A percentile compares a stretch with the other conserved stretches of the same genome.
These are phyloP conservation scores for Eucalyptus cloeziana DNA, from an alignment of 345 rosid species.

Conservation along the genomic window DNA sequence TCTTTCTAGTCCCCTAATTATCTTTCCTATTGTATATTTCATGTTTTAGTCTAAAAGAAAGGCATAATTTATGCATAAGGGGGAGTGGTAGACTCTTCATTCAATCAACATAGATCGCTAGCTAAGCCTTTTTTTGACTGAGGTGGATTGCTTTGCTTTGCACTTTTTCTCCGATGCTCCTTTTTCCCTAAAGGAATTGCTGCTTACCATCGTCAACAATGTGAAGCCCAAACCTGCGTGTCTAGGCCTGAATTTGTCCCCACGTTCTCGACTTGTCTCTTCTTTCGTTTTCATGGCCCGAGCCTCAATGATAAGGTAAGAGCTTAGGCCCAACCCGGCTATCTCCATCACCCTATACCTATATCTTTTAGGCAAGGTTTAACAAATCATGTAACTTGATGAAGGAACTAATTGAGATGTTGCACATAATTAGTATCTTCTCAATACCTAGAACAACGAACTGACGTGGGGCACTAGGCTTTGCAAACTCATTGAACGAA, in stretches of 20 bases:
- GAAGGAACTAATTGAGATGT: too few species aligned
- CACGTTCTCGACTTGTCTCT: not conserved
- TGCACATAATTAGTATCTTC: too few species aligned
- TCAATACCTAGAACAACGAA: not conserved
- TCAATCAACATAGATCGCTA: not conserved
- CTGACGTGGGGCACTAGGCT: not conserved
- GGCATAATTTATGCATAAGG: not conserved
- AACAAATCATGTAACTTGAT: too few species aligned
- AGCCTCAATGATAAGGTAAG: not conserved
- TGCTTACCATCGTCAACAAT: not conserved
- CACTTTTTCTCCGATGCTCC: not conserved
- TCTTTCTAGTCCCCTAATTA: too few species aligned
- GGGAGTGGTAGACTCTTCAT: not conserved
- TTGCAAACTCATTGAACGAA: not conserved
- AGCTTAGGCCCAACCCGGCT: not conserved
- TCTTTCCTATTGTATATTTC: not conserved
- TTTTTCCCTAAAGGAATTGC: not conserved
- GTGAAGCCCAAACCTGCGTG: not conserved
- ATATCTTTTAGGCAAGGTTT: not conserved
- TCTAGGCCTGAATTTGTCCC: not conserved
- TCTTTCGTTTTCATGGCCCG: not conserved
- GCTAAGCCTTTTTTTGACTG: not conserved
- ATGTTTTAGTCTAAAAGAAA: rapidly evolving
- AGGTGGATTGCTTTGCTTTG: not conserved
- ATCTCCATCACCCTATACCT: not conserved